phyloP scores from a whole-genome alignment of 2,329 filamentous ascomycete genomes.

The Penicillium frequentans region DNA sequence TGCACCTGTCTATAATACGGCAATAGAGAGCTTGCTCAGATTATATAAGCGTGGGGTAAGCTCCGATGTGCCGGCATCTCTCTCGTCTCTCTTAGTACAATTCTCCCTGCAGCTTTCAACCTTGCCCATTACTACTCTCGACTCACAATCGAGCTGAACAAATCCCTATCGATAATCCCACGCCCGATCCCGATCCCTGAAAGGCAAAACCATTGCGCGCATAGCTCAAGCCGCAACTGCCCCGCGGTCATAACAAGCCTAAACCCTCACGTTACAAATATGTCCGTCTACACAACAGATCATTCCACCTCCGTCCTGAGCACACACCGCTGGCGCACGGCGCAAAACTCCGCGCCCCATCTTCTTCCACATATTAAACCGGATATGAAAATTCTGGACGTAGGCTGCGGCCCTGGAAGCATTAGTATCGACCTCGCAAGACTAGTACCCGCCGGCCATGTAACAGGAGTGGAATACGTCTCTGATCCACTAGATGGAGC shows the following conservation, averaged over 20 bases:
- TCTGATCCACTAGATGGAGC: background rate
- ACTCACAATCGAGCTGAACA: too few species aligned
- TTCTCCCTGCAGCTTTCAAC: too few species aligned
- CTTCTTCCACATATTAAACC: slow-evolving; percentile 39
- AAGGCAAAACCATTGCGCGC: too few species aligned
- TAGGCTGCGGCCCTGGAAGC: background rate
- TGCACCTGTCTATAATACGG: too few species aligned
- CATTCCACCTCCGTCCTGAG: slow-evolving; percentile 39
- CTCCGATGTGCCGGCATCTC: too few species aligned
- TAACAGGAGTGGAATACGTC: background rate
- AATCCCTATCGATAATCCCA: too few species aligned
- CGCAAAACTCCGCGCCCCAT: slow-evolving; percentile 40
- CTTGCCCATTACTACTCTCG: too few species aligned
- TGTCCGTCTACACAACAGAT: slow-evolving; percentile 39
- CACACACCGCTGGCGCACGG: slow-evolving; percentile 38
- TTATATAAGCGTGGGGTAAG: too few species aligned
- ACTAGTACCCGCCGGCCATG: background rate
- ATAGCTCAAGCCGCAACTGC: too few species aligned
- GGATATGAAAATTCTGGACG: slow-evolving; percentile 41
- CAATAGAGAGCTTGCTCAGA: too few species aligned
- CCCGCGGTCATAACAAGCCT: background rate
- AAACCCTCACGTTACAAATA: background rate
- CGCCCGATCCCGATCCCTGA: too few species aligned
- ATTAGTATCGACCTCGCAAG: background rate
- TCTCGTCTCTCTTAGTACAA: too few species aligned